Evolutionary conservation across 345 rosid genomes (phyloP), one percentile per base, ranked within the genome.

Genomic region (Cardamine resedifolia): DNA sequence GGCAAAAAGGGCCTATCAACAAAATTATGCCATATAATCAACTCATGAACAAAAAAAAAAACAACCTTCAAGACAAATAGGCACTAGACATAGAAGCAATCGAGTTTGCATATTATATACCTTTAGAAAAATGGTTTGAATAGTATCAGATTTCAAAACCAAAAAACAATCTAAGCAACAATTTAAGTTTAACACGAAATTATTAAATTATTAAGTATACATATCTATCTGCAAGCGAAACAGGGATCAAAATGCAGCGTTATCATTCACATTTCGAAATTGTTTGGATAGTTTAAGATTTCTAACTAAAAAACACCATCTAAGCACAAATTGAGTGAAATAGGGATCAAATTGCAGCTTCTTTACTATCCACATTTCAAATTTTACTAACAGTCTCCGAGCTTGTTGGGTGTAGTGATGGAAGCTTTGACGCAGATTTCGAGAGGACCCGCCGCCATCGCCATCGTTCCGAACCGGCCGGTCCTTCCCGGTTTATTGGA

Each of bases 361-460:
- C 31, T n/a, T 61, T 12, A 69, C 33, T 10, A 69, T 53, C 60
- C 11, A 76, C 71, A 76, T 70, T 70, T 19, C 53, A 38, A 38
- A 56, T 10, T 28, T 56, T 7, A 15, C 87, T 87, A 23, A 94
- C 96, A 91, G 86, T 94, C 97, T 74, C 97, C 98, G 27, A 76
- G 86, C 80, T 82, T 88, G 74, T 85, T 79, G 31, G 98, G 98
- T 24, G 78, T 76, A 43, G 90, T 85, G 73, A 80, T 52, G 26
- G 98, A 94, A 58, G 91, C 95, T 85, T 94, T 94, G 62, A 87
- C 93, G 68, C 98, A 94, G 77, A 91, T 71, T 78, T 88, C 83
- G 10, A 89, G 86, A 69, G 96, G 95, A 23, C 72, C 45, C 7
- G 85, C 69, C 5, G 96, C 82, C 84, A 82, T 80, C 7, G 87